Evolutionary conservation across 371 early-diverging fungal genomes (phyloP), one percentile per base, ranked within the genome.

Genomic region (Actinomortierella wolfii): DNA sequence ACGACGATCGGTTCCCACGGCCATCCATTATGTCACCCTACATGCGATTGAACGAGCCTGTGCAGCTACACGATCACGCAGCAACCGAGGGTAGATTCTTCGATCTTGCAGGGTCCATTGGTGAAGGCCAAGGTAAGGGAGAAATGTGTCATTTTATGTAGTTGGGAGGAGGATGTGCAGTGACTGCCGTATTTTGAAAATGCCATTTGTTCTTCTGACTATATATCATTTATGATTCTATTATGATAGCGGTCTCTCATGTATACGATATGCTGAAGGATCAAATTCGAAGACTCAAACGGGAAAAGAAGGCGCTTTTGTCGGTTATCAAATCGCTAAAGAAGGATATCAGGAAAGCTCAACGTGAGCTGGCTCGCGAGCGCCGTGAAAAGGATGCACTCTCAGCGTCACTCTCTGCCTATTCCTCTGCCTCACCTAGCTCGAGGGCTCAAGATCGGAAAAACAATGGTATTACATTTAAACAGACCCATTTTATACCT

Each of bases 91-190:
- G 63, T n/a, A 42, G 44, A 2, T 69, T 69, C 42, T 29, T 69
- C 25, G 64, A 56, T 13, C 28, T 64, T 8, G 64, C 70, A 18
- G 70, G 57, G 6, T 42, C 57, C 0, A 14, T 70, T 14, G 71
- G 71, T 2, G 65, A 70, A 46, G 71, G 71, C 20, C 71, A 70
- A 70, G 65, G 71, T 70, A 42, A 21, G 54, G 34, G 7, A 20
- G 25, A 5, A 1, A 48, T 2, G 15, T 21, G 25, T n/a, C n/a
- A n/a, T n/a, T n/a, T n/a, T n/a, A n/a, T n/a, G 23, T 1, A 23
- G 0, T 23, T 3, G 23, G 23, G 20, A 48, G 25, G 49, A 14
- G 49, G 46, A 24, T 21, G 17, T 48, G 26, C 24, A 13, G 14
- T 17, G 17, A 41, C 42, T 41, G 42, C 17, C 11, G 8, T 41